Evolutionary conservation across 2,329 filamentous ascomycete genomes (phyloP), one percentile per base, ranked within the genome.

Genomic region (Diaporthe sp.): DNA sequence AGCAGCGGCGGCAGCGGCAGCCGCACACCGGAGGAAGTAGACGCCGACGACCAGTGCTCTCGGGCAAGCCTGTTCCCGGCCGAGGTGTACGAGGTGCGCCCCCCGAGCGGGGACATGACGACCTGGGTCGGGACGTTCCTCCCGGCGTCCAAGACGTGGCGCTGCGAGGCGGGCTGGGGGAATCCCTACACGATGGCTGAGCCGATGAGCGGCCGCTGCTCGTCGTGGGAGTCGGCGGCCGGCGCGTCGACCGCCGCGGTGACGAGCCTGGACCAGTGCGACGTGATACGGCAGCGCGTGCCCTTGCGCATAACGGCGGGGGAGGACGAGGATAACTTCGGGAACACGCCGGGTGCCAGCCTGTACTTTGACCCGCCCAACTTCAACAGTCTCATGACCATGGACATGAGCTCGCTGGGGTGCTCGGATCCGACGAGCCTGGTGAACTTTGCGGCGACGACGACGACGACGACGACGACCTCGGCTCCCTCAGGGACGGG

Each of bases 401-500:
- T 22, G 12, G 27, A 15, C 7, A 22, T 66, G 30, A 66, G 61
- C 44, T 37, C 22, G 30, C 17, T 27, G 30, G 32, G 30, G 13
- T 66, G 61, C 61, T 44, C 44, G 13, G 32, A 51, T 22, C 61
- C 61, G 22, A 66, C 44, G 22, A 37, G 61, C 17, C 61, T 66
- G 22, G 19, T 66, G 13, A 13, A 12, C 61, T 50, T 66, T 15
- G 61, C 22, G 30, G 42, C 10, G 27, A 27, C 42, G 27, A 1
- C 42, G 42, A 13, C 61, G 27, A 25, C 42, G 19, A 35, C 22
- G 35, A 42, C 56, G n/a, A n/a, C n/a, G n/a, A n/a, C n/a, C n/a
- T n/a, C 9, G n/a, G 35, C 1, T 59, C 56, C 32, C 10, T 39
- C 25, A 39, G 25, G 10, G 51, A 30, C n/a, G 1, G 25, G 25